Percentiles rank a stretch among this genome's conserved stretches.
phyloP scores from a whole-genome alignment of 495 filamentous ascomycete species.

The Aspergillus avenaceus region DNA sequence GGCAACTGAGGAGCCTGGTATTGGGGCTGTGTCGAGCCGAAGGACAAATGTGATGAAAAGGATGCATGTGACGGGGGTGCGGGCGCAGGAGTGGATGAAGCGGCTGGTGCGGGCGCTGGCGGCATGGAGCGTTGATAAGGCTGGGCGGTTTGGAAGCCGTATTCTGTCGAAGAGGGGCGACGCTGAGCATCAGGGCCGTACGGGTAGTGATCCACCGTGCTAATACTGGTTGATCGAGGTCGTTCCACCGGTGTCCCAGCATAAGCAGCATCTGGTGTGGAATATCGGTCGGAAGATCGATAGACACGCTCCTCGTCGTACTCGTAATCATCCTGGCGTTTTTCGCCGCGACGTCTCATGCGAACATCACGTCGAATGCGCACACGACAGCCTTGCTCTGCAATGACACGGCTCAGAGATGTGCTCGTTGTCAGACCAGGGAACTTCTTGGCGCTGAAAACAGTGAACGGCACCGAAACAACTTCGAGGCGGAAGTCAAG shows the following conservation, averaged over 20 bases:
- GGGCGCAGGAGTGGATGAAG: constrained; percentile 18
- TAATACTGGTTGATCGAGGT: constrained; percentile 71
- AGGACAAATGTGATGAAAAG: constrained; percentile 41
- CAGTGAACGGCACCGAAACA: constrained; percentile 79
- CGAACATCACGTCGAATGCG: constrained; percentile 94
- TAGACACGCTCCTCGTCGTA: constrained; percentile 63
- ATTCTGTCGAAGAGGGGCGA: constrained; percentile 54
- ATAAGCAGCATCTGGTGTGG: constrained; percentile 50
- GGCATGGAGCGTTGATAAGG: constrained; percentile 31
- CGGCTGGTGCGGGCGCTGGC: constrained; percentile 29
- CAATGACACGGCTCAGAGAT: constrained; percentile 79
- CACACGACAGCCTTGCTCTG: constrained; percentile 95
- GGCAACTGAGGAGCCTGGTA: constrained; percentile 45
- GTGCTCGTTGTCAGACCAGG: constrained; percentile 92
- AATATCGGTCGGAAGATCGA: constrained; percentile 55
- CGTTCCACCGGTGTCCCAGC: constrained; percentile 46
- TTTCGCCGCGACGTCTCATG: constrained; percentile 85
- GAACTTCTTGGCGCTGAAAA: constrained; percentile 98
- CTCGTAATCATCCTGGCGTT: constrained; percentile 60
- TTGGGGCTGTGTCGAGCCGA: constrained; percentile 36
- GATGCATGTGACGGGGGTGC: constrained; percentile 9
- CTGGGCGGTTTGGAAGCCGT: constrained; percentile 38
- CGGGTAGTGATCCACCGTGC: constrained; percentile 48
- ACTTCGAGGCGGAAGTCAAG: constrained; percentile 79
- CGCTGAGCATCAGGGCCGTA: constrained; percentile 37